Conservation (phyloP, 2,329 filamentous ascomycete species). For the Arthrobotrys entomopaga region DNA sequence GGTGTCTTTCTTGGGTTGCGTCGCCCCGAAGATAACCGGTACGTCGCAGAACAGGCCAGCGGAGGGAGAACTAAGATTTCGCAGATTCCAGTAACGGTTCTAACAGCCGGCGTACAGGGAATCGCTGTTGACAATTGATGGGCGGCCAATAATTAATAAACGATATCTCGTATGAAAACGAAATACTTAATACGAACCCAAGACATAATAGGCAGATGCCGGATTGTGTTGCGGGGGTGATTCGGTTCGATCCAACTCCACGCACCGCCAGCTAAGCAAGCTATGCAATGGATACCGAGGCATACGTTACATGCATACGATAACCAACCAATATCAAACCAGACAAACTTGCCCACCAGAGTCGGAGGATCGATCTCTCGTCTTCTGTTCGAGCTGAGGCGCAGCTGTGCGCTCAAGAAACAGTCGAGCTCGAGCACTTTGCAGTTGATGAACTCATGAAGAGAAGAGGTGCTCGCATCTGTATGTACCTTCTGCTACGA, state of each 20-base stretch:
- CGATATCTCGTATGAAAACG: neutral
- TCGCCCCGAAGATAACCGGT: constrained; percentile 52
- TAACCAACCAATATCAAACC: neutral
- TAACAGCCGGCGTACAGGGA: constrained; percentile 22
- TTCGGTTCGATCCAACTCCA: neutral
- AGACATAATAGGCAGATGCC: too few species aligned
- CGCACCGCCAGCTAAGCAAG: too few species aligned
- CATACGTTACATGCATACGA: too few species aligned
- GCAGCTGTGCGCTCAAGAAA: neutral
- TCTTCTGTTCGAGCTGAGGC: neutral
- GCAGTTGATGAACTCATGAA: too few species aligned
- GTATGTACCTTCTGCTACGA: neutral
- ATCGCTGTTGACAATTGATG: too few species aligned
- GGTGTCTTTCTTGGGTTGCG: constrained; percentile 48
- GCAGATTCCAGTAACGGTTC: constrained; percentile 46
- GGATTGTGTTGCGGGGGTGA: neutral
- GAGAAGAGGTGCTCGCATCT: too few species aligned
- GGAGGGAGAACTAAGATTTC: constrained; percentile 11
- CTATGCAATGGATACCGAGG: constrained; percentile 1
- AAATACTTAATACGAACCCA: too few species aligned
- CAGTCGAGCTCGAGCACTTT: too few species aligned
- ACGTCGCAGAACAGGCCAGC: constrained; percentile 8
- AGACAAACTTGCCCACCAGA: neutral
- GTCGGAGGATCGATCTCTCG: neutral
- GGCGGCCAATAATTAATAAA: too few species aligned